Evolutionary conservation across 2,329 filamentous ascomycete species (phyloP), one percentile per base, ranked within the genome.

Genomic region (Claviceps spartinae): DNA sequence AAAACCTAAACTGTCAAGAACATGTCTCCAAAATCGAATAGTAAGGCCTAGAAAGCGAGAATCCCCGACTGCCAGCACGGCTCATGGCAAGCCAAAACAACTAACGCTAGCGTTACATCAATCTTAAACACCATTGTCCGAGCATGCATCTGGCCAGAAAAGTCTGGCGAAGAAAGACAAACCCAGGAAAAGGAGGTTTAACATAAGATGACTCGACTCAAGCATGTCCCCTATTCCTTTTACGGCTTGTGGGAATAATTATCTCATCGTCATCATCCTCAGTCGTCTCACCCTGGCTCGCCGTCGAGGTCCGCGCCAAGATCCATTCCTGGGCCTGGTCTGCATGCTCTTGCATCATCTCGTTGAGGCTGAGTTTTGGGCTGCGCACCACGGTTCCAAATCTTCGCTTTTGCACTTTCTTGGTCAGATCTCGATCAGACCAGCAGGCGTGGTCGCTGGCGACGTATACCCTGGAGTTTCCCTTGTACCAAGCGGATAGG

Each of bases 401-500:
- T 0, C 80, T 72, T 38, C 74, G 71, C 67, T 81, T 83, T 47
- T 72, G 67, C 0, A 83, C 76, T 60, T 80, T 82, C 55, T 75
- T 72, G 2, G 69, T 74, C 20, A 81, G 71, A 4, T 82, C 79
- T 36, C 75, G 73, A 52, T 83, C 79, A 55, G 67, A 72, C 85
- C 88, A 96, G 64, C 87, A 85, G 13, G 79, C 78, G 64, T 96
- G 91, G 54, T 83, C 75, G 26, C 76, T 71, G 1, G 84, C 79
- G 18, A 96, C 85, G 60, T 84, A 95, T 47, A 96, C 83, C 3
- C 80, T 76, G 0, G 88, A 93, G 66, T 88, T 83, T 58, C 81
- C 75, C 62, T 84, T 85, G 68, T 95, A 97, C 91, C 91, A 97
- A 24, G 74, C 73, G 1, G 82, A 84, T 1, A 90, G 73, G 54